Percentiles rank a stretch among this genome's conserved stretches.
Evolutionary conservation across 1,284 basidiomycete genomes (phyloP).

Genomic region (Puccinia triticina): DNA sequence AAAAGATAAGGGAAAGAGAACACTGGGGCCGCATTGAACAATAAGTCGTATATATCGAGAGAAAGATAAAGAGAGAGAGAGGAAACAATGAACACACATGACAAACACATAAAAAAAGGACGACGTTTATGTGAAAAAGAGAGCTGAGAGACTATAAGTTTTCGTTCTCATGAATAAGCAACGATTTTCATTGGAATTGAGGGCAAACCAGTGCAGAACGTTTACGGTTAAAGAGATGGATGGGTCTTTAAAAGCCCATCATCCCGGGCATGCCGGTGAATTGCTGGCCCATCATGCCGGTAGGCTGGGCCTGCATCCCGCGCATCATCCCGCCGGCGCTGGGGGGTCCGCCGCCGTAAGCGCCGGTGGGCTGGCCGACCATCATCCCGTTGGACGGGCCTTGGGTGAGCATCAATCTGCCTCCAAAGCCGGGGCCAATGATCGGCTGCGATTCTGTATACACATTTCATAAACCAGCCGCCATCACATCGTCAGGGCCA

Average conservation of each 20-base stretch:
- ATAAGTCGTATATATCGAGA: too few species aligned
- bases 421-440: conserved; percentile 58
- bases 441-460: conserved; percentile 73
- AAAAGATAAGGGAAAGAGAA: too few species aligned
- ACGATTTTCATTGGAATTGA: too few species aligned
- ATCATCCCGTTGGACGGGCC: conserved; percentile 54
- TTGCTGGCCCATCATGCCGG: conserved; percentile 31
- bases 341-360: neutral
- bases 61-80: too few species aligned
- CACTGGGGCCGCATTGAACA: too few species aligned
- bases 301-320: conserved; percentile 33
- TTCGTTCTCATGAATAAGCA: too few species aligned
- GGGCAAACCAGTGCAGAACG: too few species aligned
- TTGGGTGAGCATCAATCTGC: conserved; percentile 53
- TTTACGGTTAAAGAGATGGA: neutral
- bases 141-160: too few species aligned
- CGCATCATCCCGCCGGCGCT: conserved; percentile 51
- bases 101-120: too few species aligned
- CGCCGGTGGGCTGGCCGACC: conserved; percentile 48
- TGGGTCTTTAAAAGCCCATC: conserved; percentile 32
- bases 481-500: neutral
- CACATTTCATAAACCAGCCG: neutral
- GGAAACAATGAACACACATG: too few species aligned
- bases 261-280: conserved; percentile 45
- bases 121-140: too few species aligned